These are phyloP conservation scores for Fonsecaea nubica DNA, from an alignment of 2,329 filamentous ascomycete species.

Conservation along the genomic window DNA sequence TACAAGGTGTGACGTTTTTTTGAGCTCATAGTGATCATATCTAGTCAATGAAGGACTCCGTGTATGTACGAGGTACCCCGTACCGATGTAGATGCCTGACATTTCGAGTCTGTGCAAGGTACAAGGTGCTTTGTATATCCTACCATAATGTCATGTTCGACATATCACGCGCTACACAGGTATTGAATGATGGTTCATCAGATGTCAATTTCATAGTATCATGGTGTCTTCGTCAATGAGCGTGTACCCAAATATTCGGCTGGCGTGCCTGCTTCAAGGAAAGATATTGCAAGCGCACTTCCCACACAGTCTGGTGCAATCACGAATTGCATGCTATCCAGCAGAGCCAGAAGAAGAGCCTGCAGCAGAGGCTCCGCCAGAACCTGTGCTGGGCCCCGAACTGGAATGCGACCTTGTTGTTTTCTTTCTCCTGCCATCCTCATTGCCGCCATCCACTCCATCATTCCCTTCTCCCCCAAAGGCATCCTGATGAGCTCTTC, in stretches of 20 bases:
- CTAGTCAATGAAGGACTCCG: no score
- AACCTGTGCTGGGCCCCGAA: slow-evolving; percentile 20
- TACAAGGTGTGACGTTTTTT: no score
- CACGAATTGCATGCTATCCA: background rate
- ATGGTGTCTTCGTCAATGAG: background rate
- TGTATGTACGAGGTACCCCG: no score
- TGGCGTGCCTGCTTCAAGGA: background rate
- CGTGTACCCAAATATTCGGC: background rate
- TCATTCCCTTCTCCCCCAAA: slow-evolving; percentile 35
- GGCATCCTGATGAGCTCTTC: slow-evolving; percentile 37
- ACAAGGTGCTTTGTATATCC: background rate
- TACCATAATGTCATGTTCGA: background rate
- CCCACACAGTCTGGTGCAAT: background rate
- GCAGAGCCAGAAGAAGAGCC: slow-evolving; percentile 27
- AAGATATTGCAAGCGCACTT: background rate
- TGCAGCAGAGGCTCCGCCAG: slow-evolving; percentile 22
- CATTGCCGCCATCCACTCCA: slow-evolving; percentile 29
- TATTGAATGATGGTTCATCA: background rate
- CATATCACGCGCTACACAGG: background rate
- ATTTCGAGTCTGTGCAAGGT: no score
- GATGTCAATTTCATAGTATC: background rate
- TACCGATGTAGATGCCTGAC: no score
- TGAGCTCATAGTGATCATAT: no score
- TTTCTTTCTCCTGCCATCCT: slow-evolving; percentile 30
- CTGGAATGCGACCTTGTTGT: slow-evolving; percentile 26